Evolutionary conservation across 1,139 yeast genomes (phyloP), one percentile per base, ranked within the genome.

Genomic region (Suhomyces yuchorum): DNA sequence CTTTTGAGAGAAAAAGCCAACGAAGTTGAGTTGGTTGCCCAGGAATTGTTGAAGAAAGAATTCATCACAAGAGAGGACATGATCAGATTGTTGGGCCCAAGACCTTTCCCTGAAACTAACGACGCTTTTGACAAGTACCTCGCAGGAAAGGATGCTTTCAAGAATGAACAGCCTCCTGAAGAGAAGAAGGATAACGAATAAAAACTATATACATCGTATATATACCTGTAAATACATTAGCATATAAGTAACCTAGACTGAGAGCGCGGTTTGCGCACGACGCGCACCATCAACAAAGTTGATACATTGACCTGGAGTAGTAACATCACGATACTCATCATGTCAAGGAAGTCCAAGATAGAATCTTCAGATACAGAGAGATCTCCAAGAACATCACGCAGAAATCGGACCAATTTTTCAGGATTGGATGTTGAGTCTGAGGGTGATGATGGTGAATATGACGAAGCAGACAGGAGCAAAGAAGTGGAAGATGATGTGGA

Each of bases 121-220:
- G 97, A 90, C 60, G 97, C 97, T 3, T 92, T 92, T 72, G 96
- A 90, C 68, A 91, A 92, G 66, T 93, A 93, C 63, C 68, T 76
- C 42, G 76, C 73, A 47, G 74, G 74, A 8, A 70, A 71, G 49
- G 73, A 70, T 40, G 76, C 77, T 15, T 73, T 69, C 56, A 66
- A 65, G 57, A 62, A 67, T 48, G 66, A 63, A 20, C 61, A 53
- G 43, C 62, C 62, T 37, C 51, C 53, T 6, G 58, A 59, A 17
- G 68, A 67, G 50, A 58, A 59, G 49, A 65, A 66, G 51, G 70
- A 65, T 43, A 54, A 51, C 33, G 65, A 57, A 35, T 30, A 32
- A 32, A 11, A 24, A 33, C n/a, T 11, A 18, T 28, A 33, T 36
- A 38, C 39, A 43, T 15, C 18, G 18, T 34, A 44, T 40, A 40